Base-by-base conservation (phyloP, 2,329 filamentous ascomycete species). In the Alternaria conjuncta region DNA sequence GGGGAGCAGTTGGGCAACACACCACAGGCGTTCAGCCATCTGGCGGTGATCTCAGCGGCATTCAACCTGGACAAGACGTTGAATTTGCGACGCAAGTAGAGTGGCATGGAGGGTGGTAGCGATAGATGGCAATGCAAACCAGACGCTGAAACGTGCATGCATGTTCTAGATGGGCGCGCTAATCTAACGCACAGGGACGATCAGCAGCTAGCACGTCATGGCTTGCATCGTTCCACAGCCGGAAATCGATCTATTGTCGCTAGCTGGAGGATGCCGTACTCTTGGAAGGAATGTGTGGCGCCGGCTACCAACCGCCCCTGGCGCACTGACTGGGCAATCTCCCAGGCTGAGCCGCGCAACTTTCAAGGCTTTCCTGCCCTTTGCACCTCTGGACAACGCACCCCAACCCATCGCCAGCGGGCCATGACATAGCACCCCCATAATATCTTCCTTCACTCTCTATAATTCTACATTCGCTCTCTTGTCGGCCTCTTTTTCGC, bases 1-100 rank as follows among this genome's bases (percentile, higher is more conserved):
- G 92, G 92, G 11, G 91, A 94, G 79, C 91, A 94, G 80, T 83
- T 94, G 63, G 92, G 92, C 1, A 94, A 94, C 74, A 93, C 90
- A 15, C 91, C 92, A 0, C 91, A 93, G 80, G 91, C 92, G 0
- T 94, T 94, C 70, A 92, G 89, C 69, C 91, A 94, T 75, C 79
- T 94, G 64, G 90, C 91, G 3, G 85, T 93, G 73, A 88, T 94
- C 71, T 92, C 89, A 75, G 91, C 91, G 1, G 91, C 91, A 1
- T 93, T 94, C 76, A 94, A 93, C 78, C 79, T 94, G 56, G 88
- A 91, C 73, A 86, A 88, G 62, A 77, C 71, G 1, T 55, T 74
- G 59, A 72, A 51, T 30, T 41, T 13, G 49, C 49, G 62, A n/a
- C 63, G 59, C 28, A 50, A 46, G 45, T 62, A 56, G 45, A 56